Evolutionary conservation across 768 basidiomycete genomes (phyloP), one percentile per base, ranked within the genome.

Genomic region (Hericium alpestre): DNA sequence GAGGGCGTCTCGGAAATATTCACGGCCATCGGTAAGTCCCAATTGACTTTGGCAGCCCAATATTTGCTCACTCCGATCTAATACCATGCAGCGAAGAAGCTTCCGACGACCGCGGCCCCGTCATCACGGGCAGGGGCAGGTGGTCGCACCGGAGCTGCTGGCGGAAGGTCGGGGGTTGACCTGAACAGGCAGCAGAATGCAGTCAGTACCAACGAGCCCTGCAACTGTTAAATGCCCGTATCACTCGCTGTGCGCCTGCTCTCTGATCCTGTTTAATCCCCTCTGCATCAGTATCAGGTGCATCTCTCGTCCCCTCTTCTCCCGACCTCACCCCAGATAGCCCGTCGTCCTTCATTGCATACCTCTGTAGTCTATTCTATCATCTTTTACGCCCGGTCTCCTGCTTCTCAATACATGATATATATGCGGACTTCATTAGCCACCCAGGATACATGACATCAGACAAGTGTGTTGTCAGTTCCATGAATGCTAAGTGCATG

Each of bases 1-100:
- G 86, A 93, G 61, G 89, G 88, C 58, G 91, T 95, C 13, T 71
- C 83, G 46, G 88, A 90, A 54, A 86, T 94, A 60, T 93, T 94
- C 72, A 85, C 83, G 37, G 80, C 84, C 7, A 92, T 94, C 63
- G 91, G 90, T 90, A 64, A 61, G 83, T 67, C 51, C 25, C 32
- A 6, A 9, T 32, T 10, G 32, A 32, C 32, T 32, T 32, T 32
- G 32, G 6, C 32, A 32, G n/a, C 18, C 27, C 25, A 43, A 23
- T 61, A 25, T 49, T 53, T 20, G 25, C n/a, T 38, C 32, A 48
- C 50, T 43, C 53, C 50, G 49, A 55, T 18, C 11, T 37, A 51
- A 60, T 56, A 25, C 46, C 56, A 56, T 48, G 3, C 65, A 92
- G 90, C 90, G 68, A 88, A 90, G 83, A 92, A 91, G 65, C 74